Evolutionary conservation across 2,329 filamentous ascomycete genomes (phyloP), one percentile per base, ranked within the genome.

Genomic region (Neofusicoccum parvum): DNA sequence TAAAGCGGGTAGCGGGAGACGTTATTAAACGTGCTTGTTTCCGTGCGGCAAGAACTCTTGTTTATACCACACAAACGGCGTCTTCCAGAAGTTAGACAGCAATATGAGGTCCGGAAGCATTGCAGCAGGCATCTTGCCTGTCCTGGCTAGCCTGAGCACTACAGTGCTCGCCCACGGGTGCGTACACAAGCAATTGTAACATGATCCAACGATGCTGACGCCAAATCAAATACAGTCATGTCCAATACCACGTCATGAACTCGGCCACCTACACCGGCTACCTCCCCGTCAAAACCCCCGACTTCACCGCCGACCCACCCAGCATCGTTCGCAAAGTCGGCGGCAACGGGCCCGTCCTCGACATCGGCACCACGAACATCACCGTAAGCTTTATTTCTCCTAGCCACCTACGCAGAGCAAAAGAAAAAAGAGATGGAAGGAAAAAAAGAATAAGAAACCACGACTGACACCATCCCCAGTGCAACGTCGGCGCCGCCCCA

Each of bases 161-260:
- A 46, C 56, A 15, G 56, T 48, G 41, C 41, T 48, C 7, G 56
- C 41, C 23, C 56, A 60, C 43, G 56, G 56, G 56, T 60, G 41
- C 56, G 41, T 58, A 23, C 36, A 15, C 39, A n/a, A 14, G 10
- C 7, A 5, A 6, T 34, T 32, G 12, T 10, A 6, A 3, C 5
- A 45, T 17, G 15, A 6, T 10, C 5, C n/a, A 0, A 5, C 37
- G 5, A 39, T 12, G 37, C 5, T 15, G 11, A 39, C 6, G 15
- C 15, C 37, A 11, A 39, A 4, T 39, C 14, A 39, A 39, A 11
- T 10, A 39, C 43, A 60, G 56, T 27, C 56, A 60, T 32, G 41
- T 60, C 43, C 56, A 60, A 5, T 60, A 60, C 43, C 56, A 60
- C 32, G 56, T 60, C 56, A 60, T 60, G 56, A 60, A 60, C 56